Conservation (phyloP, 768 basidiomycete genomes). For the Mrakia frigida region DNA sequence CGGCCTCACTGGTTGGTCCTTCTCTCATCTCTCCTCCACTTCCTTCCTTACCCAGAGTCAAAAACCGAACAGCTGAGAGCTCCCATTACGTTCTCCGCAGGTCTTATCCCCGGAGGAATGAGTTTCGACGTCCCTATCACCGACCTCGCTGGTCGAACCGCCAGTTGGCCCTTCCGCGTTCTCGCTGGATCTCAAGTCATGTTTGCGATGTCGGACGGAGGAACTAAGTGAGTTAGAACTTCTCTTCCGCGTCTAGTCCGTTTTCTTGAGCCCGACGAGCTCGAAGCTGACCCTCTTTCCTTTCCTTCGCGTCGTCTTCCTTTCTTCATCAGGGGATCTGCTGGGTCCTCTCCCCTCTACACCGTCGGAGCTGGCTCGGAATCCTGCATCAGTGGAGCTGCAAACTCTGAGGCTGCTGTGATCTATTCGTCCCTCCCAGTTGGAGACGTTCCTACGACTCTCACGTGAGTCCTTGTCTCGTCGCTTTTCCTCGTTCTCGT, state of each 20-base stretch:
- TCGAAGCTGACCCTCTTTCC: background rate
- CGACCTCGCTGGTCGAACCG: background rate
- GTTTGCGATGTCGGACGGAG: conserved; percentile 23
- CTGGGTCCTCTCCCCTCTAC: conserved; percentile 26
- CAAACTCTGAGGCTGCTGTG: conserved; percentile 7
- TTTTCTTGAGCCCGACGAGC: background rate
- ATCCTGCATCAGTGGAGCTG: conserved; percentile 1
- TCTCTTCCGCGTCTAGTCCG: background rate
- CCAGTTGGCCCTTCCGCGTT: conserved; percentile 18
- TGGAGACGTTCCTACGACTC: conserved; percentile 28
- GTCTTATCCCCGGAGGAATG: conserved; percentile 29
- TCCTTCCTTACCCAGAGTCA: background rate
- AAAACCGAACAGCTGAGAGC: background rate
- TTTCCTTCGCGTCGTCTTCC: too few species aligned
- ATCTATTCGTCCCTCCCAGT: conserved; percentile 27
- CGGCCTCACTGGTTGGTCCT: conserved; percentile 14
- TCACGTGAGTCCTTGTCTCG: conserved; percentile 15
- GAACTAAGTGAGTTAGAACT: conserved; percentile 1
- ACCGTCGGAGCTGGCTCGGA: conserved; percentile 17
- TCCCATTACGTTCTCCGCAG: background rate
- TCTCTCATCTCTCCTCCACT: background rate
- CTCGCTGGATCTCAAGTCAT: conserved; percentile 22
- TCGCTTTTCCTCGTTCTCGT: background rate
- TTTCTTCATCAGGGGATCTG: conserved; percentile 17
- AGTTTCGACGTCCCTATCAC: conserved; percentile 29